These are phyloP conservation scores for Candida gorgasii DNA, from an alignment of 805 yeast genomes.

Conservation along the genomic window DNA sequence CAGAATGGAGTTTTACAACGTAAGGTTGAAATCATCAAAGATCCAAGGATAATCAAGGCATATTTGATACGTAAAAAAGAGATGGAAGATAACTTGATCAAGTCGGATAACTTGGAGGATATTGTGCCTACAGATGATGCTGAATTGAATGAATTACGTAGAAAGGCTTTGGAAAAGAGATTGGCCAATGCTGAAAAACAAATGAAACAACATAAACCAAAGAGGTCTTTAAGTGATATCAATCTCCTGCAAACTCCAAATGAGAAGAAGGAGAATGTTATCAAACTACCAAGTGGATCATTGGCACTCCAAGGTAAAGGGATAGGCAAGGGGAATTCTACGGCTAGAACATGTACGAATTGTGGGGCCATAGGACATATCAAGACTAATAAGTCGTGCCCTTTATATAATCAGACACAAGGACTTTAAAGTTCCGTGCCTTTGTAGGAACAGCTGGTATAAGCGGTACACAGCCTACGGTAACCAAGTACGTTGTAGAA, in stretches of 20 bases:
- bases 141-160: conserved; percentile 75
- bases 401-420: conserved; percentile 54
- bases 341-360: conserved; percentile 83
- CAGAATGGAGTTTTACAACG: conserved; percentile 85
- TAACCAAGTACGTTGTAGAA: no score
- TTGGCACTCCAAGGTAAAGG: conserved; percentile 62
- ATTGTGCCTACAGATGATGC: conserved; percentile 78
- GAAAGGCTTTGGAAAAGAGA: conserved; percentile 77
- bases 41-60: conserved; percentile 84
- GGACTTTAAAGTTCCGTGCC: neutral
- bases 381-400: conserved; percentile 88
- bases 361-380: conserved; percentile 97
- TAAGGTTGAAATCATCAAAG: conserved; percentile 72
- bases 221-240: conserved; percentile 21
- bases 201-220: conserved; percentile 35
- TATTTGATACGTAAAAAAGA: conserved; percentile 72
- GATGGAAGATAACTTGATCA: conserved; percentile 53
- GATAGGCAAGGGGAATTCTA: conserved; percentile 69
- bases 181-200: conserved; percentile 80
- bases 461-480: no score
- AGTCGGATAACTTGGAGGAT: conserved; percentile 69
- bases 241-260: neutral
- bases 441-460: no score
- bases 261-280: conserved; percentile 42
- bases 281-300: conserved; percentile 44